phyloP scores from a whole-genome alignment of 2,329 filamentous ascomycete species.

The Pyricularia grisea region DNA sequence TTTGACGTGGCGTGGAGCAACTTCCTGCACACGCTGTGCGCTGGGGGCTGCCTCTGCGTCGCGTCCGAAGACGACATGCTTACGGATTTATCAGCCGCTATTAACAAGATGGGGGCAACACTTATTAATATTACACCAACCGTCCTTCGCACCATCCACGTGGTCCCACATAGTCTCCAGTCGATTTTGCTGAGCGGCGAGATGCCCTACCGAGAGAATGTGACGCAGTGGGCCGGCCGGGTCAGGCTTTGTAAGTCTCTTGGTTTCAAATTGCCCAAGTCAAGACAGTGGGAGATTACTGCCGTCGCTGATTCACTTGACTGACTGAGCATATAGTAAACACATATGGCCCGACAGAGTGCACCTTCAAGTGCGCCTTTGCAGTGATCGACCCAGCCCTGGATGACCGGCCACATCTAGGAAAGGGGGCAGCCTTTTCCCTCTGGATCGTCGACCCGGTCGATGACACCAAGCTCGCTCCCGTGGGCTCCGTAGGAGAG shows the following conservation, averaged over 20 bases:
- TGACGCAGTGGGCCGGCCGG: neutral
- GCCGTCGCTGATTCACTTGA: neutral
- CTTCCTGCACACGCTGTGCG: neutral
- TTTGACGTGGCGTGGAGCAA: slow-evolving; percentile 43
- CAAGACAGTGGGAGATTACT: no score
- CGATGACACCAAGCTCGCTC: neutral
- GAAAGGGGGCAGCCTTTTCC: neutral
- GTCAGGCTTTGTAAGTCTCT: neutral
- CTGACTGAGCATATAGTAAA: neutral
- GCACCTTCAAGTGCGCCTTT: slow-evolving; percentile 1
- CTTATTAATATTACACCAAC: slow-evolving; percentile 44
- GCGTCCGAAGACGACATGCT: neutral
- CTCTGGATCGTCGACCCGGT: neutral
- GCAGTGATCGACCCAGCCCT: neutral
- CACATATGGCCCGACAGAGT: slow-evolving; percentile 1
- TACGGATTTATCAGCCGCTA: slow-evolving; percentile 16
- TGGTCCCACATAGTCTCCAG: neutral
- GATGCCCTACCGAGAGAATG: neutral
- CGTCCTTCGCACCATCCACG: neutral
- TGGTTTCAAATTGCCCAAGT: neutral
- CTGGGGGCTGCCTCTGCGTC: neutral
- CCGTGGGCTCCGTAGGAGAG: neutral
- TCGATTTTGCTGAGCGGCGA: neutral
- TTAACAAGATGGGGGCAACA: slow-evolving; percentile 46
- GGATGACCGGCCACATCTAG: neutral